A percentile compares a stretch with the other conserved stretches of the same genome.
Evolutionary conservation across 805 yeast species (phyloP).

Genomic region (Phaffomyces thermotolerans): DNA sequence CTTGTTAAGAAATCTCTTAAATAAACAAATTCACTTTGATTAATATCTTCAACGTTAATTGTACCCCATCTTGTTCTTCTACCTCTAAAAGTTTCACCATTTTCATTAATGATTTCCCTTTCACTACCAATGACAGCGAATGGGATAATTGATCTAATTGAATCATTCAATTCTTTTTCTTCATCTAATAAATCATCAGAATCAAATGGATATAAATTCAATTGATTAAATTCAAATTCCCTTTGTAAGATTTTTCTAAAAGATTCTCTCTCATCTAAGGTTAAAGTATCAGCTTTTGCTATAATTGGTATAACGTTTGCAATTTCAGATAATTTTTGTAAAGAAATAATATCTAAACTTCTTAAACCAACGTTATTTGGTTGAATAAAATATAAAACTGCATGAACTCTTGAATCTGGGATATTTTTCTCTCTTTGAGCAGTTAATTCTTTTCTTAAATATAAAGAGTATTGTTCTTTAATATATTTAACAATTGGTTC

Average conservation of each 20-base stretch:
- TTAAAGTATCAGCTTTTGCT: constrained; percentile 88
- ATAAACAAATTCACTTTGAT: constrained; percentile 93
- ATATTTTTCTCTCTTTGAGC: constrained; percentile 84
- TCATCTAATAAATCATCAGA: constrained; percentile 60
- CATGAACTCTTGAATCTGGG: constrained; percentile 87
- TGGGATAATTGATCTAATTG: constrained; percentile 73
- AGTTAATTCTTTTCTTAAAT: constrained; percentile 86
- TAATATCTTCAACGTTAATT: constrained; percentile 87
- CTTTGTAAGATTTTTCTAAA: constrained; percentile 72
- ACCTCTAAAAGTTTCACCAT: constrained; percentile 80
- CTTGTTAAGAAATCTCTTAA: constrained; percentile 90
- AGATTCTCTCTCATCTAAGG: constrained; percentile 72
- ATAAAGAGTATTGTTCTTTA: constrained; percentile 90
- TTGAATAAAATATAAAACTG: constrained; percentile 82
- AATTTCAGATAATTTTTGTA: constrained; percentile 79
- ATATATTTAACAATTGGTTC: constrained; percentile 91
- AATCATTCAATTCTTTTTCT: constrained; percentile 65
- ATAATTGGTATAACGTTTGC: constrained; percentile 93
- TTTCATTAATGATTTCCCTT: constrained; percentile 53
- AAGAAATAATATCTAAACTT: constrained; percentile 73
- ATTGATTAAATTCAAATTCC: constrained; percentile 65
- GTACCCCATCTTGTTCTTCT: constrained; percentile 93
- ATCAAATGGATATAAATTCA: constrained; percentile 82
- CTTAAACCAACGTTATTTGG: constrained; percentile 85
- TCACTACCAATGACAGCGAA: constrained; percentile 94